A percentile compares a stretch with the other conserved stretches of the same genome.
These are phyloP conservation scores for Endotrypanum monterogeii DNA, from an alignment of 208 protist species.

Conservation along the genomic window DNA sequence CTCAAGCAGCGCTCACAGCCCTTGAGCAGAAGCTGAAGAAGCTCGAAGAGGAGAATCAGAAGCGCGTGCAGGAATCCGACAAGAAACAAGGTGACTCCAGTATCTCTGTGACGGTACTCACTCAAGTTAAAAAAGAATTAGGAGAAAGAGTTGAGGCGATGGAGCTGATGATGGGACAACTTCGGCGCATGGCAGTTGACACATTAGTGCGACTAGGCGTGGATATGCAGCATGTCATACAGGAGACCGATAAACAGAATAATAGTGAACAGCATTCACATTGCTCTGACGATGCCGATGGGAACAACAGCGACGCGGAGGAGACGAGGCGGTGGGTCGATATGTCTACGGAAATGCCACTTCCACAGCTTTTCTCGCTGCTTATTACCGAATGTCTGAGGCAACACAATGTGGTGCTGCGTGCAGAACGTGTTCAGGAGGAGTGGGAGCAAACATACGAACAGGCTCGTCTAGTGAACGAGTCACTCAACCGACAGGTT, in stretches of 20 bases:
- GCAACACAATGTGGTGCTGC: slow-evolving; percentile 21
- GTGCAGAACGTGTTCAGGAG: slow-evolving; percentile 42
- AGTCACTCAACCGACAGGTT: slow-evolving; percentile 63
- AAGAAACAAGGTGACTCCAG: slow-evolving; percentile 4
- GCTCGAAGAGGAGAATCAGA: slow-evolving; percentile 9
- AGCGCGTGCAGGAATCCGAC: slow-evolving; percentile 3
- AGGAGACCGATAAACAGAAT: neutral
- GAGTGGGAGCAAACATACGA: slow-evolving; percentile 88
- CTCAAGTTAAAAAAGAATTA: slow-evolving; percentile 16
- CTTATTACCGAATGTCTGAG: slow-evolving; percentile 47
- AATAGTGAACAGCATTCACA: no score
- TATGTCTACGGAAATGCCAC: slow-evolving; percentile 4
- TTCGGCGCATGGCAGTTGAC: slow-evolving; percentile 24
- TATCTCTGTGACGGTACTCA: slow-evolving; percentile 18
- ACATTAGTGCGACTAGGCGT: slow-evolving; percentile 35
- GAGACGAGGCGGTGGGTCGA: neutral
- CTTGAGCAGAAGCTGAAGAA: slow-evolving; percentile 9
- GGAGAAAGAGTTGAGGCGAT: slow-evolving; percentile 27
- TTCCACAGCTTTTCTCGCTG: slow-evolving; percentile 41
- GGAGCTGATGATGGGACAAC: slow-evolving; percentile 25
- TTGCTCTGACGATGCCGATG: neutral
- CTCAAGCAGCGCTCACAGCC: neutral
- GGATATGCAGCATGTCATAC: slow-evolving; percentile 14
- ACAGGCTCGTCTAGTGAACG: slow-evolving; percentile 71
- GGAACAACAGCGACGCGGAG: neutral